Evolutionary conservation across 2,329 filamentous ascomycete species (phyloP).

Genomic region (Colletotrichum godetiae): DNA sequence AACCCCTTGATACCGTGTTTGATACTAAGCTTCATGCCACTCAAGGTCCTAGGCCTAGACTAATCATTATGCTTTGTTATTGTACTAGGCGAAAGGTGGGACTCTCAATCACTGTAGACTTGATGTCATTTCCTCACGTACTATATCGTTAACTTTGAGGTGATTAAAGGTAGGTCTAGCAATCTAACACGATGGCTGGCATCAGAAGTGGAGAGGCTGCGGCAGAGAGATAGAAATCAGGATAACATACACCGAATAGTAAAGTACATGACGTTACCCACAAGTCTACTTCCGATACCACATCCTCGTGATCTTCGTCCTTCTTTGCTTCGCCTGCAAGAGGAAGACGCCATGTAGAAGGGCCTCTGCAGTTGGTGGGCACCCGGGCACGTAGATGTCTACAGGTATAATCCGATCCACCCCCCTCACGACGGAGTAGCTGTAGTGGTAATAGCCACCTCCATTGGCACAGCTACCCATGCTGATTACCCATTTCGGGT

Average conservation of each 20-base stretch:
- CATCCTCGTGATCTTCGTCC: conserved; percentile 57
- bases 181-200: not conserved
- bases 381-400: conserved; percentile 76
- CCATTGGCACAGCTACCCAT: conserved; percentile 80
- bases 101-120: too few relatives aligned
- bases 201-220: not conserved
- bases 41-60: not conserved
- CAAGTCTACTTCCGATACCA: conserved; percentile 61
- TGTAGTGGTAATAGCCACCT: conserved; percentile 80
- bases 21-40: not conserved
- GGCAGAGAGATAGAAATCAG: not conserved
- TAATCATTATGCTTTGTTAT: too few relatives aligned
- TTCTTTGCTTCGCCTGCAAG: conserved; percentile 76
- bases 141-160: too few relatives aligned
- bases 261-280: not conserved
- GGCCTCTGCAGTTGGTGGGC: conserved; percentile 61
- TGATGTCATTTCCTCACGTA: too few relatives aligned
- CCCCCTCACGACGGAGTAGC: conserved; percentile 73
- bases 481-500: conserved; percentile 72
- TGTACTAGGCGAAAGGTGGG: too few relatives aligned
- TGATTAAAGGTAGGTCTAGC: not conserved
- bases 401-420: conserved; percentile 75
- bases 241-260: not conserved
- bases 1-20: not conserved
- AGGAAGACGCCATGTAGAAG: conserved; percentile 71